Base-by-base conservation (phyloP, 2,329 filamentous ascomycete species). In the Aspergillus pseudonomiae region DNA sequence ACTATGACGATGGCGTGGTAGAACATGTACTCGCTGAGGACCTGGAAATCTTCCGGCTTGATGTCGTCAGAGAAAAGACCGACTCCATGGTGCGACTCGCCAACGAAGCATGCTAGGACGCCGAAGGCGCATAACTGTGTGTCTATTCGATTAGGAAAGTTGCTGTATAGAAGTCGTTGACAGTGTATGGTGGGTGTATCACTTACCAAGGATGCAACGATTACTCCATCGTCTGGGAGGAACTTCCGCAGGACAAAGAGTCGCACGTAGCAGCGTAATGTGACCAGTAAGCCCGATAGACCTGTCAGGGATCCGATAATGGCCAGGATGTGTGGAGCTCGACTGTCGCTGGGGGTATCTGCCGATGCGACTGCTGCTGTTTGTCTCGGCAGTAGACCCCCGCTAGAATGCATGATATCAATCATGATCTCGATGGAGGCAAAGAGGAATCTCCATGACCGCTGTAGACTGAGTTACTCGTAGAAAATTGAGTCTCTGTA, bases 211-310 rank as follows among this genome's bases (percentile, higher is more conserved):
- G 82, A 78, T 4, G 72, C 62, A 1, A 80, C 57, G 68, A 85
- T 84, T 2, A 80, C 65, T 63, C 76, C 81, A 68, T 86, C 84
- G 74, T 87, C 85, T 28, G 75, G 67, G 2, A 84, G 83, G 52
- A 82, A 75, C 32, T 80, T 81, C 28, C 79, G 81, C 52, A 86
- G 76, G 71, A 86, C 79, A 12, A 71, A 68, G 2, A 78, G 30
- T 12, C 84, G 78, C 30, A 85, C 84, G 62, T 82, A 84, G 39
- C 80, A 70, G 34, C 83, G 78, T n/a, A 80, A 70, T 5, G 77
- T 7, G 1, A 83, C 79, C 1, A 77, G 71, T 11, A 82, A 56
- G 0, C 77, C 68, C 1, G 82, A 79, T 14, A 79, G 48, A 0
- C 72, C 69, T 16, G 79, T 78, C 55, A 83, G 74, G 1, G 77